phyloP scores from a whole-genome alignment of 495 filamentous ascomycete genomes.

The Jackrogersella multiformis region DNA sequence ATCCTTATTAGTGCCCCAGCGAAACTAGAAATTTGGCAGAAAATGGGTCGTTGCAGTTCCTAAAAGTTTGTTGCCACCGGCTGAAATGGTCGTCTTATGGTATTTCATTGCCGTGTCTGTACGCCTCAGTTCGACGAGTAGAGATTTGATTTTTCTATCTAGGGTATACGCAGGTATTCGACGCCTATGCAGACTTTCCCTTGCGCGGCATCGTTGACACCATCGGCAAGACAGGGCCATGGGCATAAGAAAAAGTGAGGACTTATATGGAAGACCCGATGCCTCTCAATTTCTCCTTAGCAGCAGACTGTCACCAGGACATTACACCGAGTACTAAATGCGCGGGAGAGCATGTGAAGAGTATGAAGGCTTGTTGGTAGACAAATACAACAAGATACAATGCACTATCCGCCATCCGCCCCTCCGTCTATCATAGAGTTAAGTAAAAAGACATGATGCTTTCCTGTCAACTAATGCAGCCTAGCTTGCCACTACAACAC shows the following conservation, averaged over 20 bases:
- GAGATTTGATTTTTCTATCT: neutral
- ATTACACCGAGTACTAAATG: neutral
- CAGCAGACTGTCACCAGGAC: neutral
- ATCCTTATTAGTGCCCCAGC: too few species aligned
- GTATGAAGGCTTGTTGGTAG: conserved; percentile 14
- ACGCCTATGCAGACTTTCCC: neutral
- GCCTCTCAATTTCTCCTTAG: neutral
- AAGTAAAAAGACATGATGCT: conserved; percentile 29
- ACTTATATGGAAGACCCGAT: conserved; percentile 21
- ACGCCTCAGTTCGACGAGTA: neutral
- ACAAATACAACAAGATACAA: conserved; percentile 31
- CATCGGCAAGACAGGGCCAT: conserved; percentile 6
- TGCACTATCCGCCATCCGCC: conserved; percentile 34
- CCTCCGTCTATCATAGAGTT: conserved; percentile 38
- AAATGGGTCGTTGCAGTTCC: neutral
- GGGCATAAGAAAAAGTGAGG: neutral
- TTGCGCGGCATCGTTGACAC: conserved; percentile 8
- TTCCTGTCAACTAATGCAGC: conserved; percentile 20
- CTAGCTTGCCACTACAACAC: conserved; percentile 4
- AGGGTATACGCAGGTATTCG: neutral
- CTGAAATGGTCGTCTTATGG: neutral
- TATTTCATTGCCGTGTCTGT: neutral
- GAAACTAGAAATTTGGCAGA: neutral
- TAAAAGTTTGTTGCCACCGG: neutral
- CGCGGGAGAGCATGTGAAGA: neutral